These are phyloP conservation scores for Onygena corvina DNA, from an alignment of 2,329 filamentous ascomycete species.

Conservation along the genomic window DNA sequence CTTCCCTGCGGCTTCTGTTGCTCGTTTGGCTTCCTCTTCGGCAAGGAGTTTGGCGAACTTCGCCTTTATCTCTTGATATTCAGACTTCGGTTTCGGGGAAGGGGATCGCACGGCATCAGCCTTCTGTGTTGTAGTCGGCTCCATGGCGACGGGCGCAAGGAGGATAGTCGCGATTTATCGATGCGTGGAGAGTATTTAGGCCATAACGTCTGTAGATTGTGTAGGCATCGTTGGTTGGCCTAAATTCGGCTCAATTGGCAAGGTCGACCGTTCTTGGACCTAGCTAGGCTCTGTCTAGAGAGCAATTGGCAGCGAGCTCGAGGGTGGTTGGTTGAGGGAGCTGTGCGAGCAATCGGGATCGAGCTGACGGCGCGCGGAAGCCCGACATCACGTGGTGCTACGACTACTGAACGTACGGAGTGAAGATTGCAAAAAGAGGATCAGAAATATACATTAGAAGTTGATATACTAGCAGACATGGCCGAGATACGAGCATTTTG, in stretches of 20 bases:
- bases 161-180: not conserved
- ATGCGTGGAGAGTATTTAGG: not conserved
- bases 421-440: not conserved
- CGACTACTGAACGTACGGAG: no score
- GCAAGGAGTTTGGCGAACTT: constrained; percentile 17
- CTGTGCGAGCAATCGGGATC: no score
- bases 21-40: constrained; percentile 15
- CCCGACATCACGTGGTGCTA: no score
- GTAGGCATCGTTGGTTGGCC: not conserved
- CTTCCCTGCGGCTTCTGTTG: constrained; percentile 7
- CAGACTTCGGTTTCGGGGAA: constrained; percentile 7
- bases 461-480: not conserved
- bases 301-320: not conserved
- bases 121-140: constrained; percentile 8
- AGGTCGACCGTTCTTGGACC: not conserved
- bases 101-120: not conserved
- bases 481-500: constrained; percentile 3
- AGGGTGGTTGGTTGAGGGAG: not conserved
- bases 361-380: no score
- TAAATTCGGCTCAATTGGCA: not conserved
- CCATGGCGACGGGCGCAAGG: constrained; percentile 6
- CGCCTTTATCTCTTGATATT: constrained; percentile 16
- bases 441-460: not conserved
- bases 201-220: not conserved
- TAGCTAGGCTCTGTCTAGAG: no score